These are phyloP conservation scores for Limonium bicolor DNA, from an alignment of 148 eudicot genomes.

Conservation along the genomic window DNA sequence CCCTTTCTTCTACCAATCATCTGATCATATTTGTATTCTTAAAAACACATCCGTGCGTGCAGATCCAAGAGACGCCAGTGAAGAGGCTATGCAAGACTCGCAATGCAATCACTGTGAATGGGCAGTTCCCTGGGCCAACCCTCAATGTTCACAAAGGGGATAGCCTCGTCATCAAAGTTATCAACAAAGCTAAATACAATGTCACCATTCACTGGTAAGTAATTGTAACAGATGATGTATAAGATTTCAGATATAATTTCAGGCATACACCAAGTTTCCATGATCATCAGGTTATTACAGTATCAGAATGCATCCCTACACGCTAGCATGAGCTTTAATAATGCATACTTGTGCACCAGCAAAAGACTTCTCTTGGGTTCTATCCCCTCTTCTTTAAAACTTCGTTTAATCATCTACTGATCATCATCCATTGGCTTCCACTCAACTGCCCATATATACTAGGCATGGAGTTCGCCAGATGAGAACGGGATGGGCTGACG, in stretches of 20 bases:
- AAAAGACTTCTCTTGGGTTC: no score
- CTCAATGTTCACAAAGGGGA: constrained; percentile 66
- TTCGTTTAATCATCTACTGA: no score
- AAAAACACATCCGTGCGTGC: not conserved
- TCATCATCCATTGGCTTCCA: no score
- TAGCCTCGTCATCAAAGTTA: constrained; percentile 48
- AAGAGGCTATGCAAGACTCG: constrained; percentile 70
- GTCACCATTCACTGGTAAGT: constrained; percentile 90
- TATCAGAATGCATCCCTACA: no score
- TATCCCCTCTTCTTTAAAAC: no score
- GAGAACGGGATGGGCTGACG: constrained; percentile 36
- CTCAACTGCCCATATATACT: not conserved
- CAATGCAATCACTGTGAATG: constrained; percentile 49
- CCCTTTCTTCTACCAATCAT: not conserved
- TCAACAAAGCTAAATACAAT: constrained; percentile 63
- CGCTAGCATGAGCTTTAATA: no score
- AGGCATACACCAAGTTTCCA: no score
- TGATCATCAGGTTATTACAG: no score
- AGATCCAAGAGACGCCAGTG: constrained; percentile 73
- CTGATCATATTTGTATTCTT: not conserved
- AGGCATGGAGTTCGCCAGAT: constrained; percentile 42
- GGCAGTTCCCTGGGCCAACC: constrained; percentile 63
- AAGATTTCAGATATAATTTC: no score
- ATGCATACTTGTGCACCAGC: no score
- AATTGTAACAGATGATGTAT: not conserved